Percentiles rank a stretch among this genome's conserved stretches.
These are phyloP conservation scores for Agaricales sp. DNA, from an alignment of 1,284 basidiomycete species.

Conservation along the genomic window DNA sequence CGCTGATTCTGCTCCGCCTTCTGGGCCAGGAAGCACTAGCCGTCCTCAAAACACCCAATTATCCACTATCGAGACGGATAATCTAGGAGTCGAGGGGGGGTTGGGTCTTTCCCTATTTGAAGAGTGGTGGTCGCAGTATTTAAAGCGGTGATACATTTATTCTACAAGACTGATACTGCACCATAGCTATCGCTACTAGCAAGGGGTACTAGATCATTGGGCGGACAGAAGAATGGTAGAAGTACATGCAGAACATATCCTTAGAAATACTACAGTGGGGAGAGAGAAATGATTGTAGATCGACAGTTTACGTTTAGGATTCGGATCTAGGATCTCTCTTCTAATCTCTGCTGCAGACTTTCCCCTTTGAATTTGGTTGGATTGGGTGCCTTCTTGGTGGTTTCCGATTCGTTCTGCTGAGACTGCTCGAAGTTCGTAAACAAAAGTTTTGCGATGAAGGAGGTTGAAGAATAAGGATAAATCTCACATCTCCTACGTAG, in stretches of 20 bases:
- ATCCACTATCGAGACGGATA: conserved; percentile 58
- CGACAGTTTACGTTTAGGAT: neutral
- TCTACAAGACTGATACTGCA: too few species aligned
- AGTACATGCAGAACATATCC: neutral
- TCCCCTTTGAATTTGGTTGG: neutral
- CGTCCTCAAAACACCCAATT: conserved; percentile 67
- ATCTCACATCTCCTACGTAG: neutral
- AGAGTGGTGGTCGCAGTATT: conserved; percentile 57
- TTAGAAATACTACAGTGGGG: neutral
- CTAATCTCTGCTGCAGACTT: neutral
- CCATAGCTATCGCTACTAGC: too few species aligned
- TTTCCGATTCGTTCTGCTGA: neutral
- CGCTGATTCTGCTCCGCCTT: conserved; percentile 55
- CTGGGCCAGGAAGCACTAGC: conserved; percentile 44
- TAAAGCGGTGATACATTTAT: conserved; percentile 16
- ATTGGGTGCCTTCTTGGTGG: neutral
- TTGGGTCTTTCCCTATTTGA: conserved; percentile 58
- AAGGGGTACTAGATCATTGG: neutral
- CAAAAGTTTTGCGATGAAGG: too few species aligned
- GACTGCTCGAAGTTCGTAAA: neutral
- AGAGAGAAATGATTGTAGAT: neutral
- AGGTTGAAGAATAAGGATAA: too few species aligned
- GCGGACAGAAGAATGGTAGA: neutral
- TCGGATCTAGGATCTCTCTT: neutral
- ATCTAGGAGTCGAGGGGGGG: conserved; percentile 43